Conservation (phyloP, 305 asterid genomes). For the Fraxinus paxiana region DNA sequence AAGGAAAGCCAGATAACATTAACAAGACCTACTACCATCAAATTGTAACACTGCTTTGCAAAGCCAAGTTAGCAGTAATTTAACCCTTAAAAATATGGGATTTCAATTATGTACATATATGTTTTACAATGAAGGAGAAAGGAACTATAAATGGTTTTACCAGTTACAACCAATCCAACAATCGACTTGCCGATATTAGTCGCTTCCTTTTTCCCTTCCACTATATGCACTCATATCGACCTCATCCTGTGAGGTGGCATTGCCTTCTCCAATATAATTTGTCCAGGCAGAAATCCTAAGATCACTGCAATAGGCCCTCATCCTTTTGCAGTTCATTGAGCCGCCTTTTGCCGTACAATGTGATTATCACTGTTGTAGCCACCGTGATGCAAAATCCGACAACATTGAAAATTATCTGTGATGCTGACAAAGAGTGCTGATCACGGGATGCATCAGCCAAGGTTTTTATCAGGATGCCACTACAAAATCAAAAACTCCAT, state of each 20-base stretch:
- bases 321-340: constrained; percentile 55
- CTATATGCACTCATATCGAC: not conserved
- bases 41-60: not conserved
- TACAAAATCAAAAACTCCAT: constrained; percentile 28
- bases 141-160: not conserved
- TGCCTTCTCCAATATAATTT: not conserved
- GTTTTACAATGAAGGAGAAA: not conserved
- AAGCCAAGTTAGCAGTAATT: not conserved
- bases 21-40: not conserved
- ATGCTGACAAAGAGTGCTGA: constrained; percentile 35
- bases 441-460: constrained; percentile 70
- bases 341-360: constrained; percentile 63
- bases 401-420: constrained; percentile 53
- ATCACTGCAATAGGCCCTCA: constrained; percentile 46
- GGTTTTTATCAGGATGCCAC: constrained; percentile 70
- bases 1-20: not conserved
- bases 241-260: not conserved
- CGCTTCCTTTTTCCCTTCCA: not conserved
- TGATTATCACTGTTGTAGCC: constrained; percentile 50
- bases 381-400: constrained; percentile 58
- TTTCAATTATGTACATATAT: not conserved
- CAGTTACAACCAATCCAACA: not conserved
- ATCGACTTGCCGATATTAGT: not conserved
- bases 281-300: not conserved
- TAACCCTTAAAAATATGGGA: not conserved